A percentile compares a stretch with the other conserved stretches of the same genome.
phyloP scores from a whole-genome alignment of 805 yeast genomes.

The Zygosaccharomyces kombuchaensis region DNA sequence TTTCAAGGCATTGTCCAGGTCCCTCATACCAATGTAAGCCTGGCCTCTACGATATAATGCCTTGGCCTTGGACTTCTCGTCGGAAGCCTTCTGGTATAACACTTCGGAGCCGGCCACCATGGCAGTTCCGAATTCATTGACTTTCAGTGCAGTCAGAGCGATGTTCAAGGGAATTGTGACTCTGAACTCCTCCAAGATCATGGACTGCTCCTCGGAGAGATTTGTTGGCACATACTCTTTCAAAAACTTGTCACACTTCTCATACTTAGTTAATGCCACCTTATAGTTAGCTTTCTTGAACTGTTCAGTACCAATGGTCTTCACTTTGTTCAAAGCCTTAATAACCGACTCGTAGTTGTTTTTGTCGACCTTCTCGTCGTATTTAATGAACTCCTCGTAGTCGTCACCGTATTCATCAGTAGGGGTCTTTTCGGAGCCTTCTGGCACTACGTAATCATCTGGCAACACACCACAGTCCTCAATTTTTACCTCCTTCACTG shows the following conservation, averaged over 20 bases:
- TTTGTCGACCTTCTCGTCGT: constrained; percentile 62
- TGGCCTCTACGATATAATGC: constrained; percentile 83
- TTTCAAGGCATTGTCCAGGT: constrained; percentile 63
- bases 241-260: constrained; percentile 65
- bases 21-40: constrained; percentile 59
- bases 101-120: constrained; percentile 63
- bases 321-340: constrained; percentile 58
- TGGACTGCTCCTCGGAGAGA: constrained; percentile 50
- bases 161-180: constrained; percentile 66
- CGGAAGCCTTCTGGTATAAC: constrained; percentile 52
- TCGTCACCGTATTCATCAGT: constrained; percentile 84
- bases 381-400: constrained; percentile 71
- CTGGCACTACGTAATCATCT: constrained; percentile 48
- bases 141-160: constrained; percentile 67
- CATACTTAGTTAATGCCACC: constrained; percentile 62
- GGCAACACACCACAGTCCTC: constrained; percentile 76
- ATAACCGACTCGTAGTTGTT: constrained; percentile 62
- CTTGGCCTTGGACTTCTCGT: constrained; percentile 70
- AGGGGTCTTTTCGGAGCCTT: constrained; percentile 40
- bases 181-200: constrained; percentile 49
- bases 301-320: constrained; percentile 71
- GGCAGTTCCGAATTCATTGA: constrained; percentile 50
- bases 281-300: constrained; percentile 60
- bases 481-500: constrained; percentile 64
- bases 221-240: constrained; percentile 61